Base-by-base conservation (phyloP, 495 filamentous ascomycete genomes). In the Hamigera avellanea region DNA sequence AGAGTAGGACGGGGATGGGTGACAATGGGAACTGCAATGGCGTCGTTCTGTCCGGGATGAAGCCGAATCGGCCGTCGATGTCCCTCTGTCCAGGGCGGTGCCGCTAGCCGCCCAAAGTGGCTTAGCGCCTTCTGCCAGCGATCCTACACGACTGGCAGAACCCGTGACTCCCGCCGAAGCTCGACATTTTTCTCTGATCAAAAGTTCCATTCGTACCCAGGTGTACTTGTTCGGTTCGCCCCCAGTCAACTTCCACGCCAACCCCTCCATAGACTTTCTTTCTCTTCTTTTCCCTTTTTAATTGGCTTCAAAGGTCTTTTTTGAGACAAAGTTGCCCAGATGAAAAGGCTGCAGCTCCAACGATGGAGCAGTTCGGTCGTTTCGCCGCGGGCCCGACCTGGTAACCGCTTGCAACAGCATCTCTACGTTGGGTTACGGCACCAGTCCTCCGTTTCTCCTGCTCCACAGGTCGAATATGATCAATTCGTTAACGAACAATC, bases 351-450 rank as follows among this genome's bases (percentile, higher is more conserved):
- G 74, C 71, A 73, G 53, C 64, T 81, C 56, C 71, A 73, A 53
- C 69, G 70, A 73, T 79, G 80, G 73, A 78, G 77, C 59, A 69
- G 68, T 54, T 79, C 79, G 69, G 73, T 79, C 62, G 73, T 82
- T 48, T 67, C 59, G 47, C 61, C 68, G 48, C 67, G 63, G 50
- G 61, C 57, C 52, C 62, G 60, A 51, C 65, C 66, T 57, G 62
- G 57, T 54, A 61, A 53, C 56, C 51, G 62, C 43, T 59, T 67
- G 52, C 55, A 60, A 46, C 63, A 64, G 52, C 66, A 54, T 42
- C 45, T 57, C 51, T 59, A 50, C 53, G 44, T 44, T 36, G 41
- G 43, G 35, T 38, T 52, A 29, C 59, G 64, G 36, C 45, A 46
- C 18, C 62, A 67, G 48, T 63, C 66, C 28, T 60, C 64, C 2